These are phyloP conservation scores for Mortierella sp. DNA, from an alignment of 371 early-diverging fungal genomes.

Conservation along the genomic window DNA sequence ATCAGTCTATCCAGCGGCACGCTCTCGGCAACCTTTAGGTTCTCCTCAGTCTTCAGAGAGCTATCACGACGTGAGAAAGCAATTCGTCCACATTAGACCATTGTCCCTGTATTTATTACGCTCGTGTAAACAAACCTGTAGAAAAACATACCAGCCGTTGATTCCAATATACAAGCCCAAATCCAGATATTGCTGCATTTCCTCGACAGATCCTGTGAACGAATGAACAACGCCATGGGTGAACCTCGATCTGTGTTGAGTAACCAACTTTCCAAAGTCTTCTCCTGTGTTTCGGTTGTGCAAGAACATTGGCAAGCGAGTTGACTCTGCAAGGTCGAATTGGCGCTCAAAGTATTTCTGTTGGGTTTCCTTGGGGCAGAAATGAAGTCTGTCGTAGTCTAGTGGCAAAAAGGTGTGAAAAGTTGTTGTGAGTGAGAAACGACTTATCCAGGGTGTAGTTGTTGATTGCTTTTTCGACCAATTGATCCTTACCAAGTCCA, in stretches of 20 bases:
- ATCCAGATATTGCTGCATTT: conserved; percentile 79
- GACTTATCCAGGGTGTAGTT: too few species aligned
- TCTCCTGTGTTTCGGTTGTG: conserved; percentile 87
- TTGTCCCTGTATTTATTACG: too few species aligned
- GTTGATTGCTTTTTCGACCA: neutral
- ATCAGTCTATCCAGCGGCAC: conserved; percentile 92
- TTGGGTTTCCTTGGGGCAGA: conserved; percentile 85
- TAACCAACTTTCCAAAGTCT: conserved; percentile 65
- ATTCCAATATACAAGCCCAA: conserved; percentile 96
- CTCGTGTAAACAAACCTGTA: too few species aligned
- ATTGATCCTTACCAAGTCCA: conserved; percentile 72
- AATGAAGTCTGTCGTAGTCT: conserved; percentile 93
- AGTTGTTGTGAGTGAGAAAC: neutral
- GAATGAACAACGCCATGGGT: conserved; percentile 95
- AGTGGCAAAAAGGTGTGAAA: neutral
- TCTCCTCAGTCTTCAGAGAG: conserved; percentile 92
- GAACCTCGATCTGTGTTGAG: conserved; percentile 75
- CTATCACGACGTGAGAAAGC: conserved; percentile 15
- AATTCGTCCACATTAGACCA: neutral
- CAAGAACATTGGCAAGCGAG: conserved; percentile 89
- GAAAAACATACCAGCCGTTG: conserved; percentile 86
- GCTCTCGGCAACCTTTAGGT: conserved; percentile 80
- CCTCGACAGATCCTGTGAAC: conserved; percentile 90
- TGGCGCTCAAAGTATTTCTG: conserved; percentile 84
- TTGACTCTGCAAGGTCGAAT: conserved; percentile 83